These are phyloP conservation scores for Cucumis variabilis DNA, from an alignment of 331 rosid genomes.

Conservation along the genomic window DNA sequence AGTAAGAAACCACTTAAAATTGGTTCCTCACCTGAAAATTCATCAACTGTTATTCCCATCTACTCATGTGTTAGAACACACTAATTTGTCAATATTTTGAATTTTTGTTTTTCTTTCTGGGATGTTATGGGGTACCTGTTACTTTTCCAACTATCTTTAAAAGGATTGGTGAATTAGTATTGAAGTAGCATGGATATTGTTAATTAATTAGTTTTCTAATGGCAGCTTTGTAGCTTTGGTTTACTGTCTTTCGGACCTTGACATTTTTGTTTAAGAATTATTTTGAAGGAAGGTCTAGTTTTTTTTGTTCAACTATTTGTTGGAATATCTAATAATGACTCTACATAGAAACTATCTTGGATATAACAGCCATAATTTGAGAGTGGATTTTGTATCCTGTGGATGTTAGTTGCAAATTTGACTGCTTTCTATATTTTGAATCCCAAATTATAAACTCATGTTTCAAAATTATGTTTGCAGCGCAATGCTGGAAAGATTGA, in stretches of 20 bases:
- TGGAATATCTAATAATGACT: background rate
- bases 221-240: conserved; percentile 46
- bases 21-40: too few species aligned
- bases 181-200: background rate
- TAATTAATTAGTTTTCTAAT: conserved; percentile 28
- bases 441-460: background rate
- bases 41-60: too few species aligned
- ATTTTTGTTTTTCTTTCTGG: background rate
- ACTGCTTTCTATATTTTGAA: background rate
- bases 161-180: background rate
- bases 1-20: too few species aligned
- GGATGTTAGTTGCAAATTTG: too few species aligned
- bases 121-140: background rate
- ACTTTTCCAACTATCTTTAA: background rate
- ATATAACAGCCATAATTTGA: too few species aligned
- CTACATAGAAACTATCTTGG: background rate
- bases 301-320: too few species aligned
- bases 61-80: too few species aligned
- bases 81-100: background rate
- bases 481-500: conserved; percentile 82
- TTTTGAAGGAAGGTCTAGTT: too few species aligned
- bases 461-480: conserved; percentile 52
- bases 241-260: too few species aligned
- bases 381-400: too few species aligned
- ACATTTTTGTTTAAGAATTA: too few species aligned